Evolutionary conservation across 1,284 basidiomycete species (phyloP), one percentile per base, ranked within the genome.

Genomic region (Irpex sp.): DNA sequence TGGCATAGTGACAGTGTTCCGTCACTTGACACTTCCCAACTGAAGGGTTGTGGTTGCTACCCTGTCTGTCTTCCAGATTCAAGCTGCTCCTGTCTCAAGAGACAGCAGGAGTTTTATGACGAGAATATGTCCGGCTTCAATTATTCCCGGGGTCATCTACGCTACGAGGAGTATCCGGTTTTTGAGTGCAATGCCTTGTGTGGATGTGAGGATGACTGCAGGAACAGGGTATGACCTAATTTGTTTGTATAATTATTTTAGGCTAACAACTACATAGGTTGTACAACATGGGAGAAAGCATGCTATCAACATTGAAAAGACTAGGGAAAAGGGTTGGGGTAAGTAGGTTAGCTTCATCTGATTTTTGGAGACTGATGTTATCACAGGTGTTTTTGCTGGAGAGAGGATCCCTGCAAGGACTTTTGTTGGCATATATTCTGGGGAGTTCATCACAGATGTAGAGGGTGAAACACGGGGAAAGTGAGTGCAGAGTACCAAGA

Each of bases 151-250:
- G 88, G 88, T 8, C 74, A 75, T 26, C 69, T 93, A 39, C 26
- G 33, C 6, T 39, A 67, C 6, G 69, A 75, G 9, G 80, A 81
- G 5, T 83, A 84, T 60, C 89, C 93, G 0, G 88, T 96, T 39
- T 93, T 92, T 70, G 95, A 97, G 74, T 97, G 95, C 73, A 94
- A 95, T 69, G 86, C 84, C 51, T 77, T 86, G 13, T 97, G 95
- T 72, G 81, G 83, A 0, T 97, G 95, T 75, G 86, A 87, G 2
- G 87, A 90, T 0, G 61, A 62, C 33, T 97, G 95, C 72, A 78
- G 77, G 57, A 97, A 97, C 74, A 78, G 94, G 70, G 94, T 95
- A 68, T 66, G 84, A 75, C 4, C 8, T 39, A 43, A 53, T 49
- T 51, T 5, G 53, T 46, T 15, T 5, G 49, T 21, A 8, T 8